Conservation (phyloP, 257 asterid species). For the Ehretia macrophylla region DNA sequence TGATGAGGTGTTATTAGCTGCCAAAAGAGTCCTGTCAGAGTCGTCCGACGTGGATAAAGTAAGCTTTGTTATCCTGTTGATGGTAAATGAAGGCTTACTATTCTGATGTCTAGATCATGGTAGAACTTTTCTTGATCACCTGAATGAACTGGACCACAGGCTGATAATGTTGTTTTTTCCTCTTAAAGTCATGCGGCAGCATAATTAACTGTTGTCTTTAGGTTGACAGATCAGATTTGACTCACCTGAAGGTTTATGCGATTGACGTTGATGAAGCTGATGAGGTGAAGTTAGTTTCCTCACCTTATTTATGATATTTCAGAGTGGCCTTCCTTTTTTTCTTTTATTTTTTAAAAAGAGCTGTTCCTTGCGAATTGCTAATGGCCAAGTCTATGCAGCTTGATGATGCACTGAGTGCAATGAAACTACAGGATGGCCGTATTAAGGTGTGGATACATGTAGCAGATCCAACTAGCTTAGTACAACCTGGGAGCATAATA, state of each 20-base stretch:
- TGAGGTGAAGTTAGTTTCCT: constrained; percentile 55
- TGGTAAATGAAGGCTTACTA: not conserved
- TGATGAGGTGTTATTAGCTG: constrained; percentile 62
- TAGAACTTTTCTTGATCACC: no score
- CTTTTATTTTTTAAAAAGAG: not conserved
- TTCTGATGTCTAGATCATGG: not conserved
- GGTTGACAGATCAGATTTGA: constrained; percentile 77
- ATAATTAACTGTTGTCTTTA: constrained; percentile 18
- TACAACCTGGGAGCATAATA: constrained; percentile 74
- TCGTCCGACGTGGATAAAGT: constrained; percentile 79
- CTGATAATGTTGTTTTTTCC: no score
- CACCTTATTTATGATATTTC: not conserved
- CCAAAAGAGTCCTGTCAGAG: constrained; percentile 57
- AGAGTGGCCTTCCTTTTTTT: not conserved
- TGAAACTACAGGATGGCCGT: constrained; percentile 92
- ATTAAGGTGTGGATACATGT: constrained; percentile 91
- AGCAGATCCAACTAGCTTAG: constrained; percentile 89
- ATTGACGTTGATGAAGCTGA: constrained; percentile 99
- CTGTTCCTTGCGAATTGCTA: not conserved
- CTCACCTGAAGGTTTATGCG: constrained; percentile 91
- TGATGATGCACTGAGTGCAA: constrained; percentile 96
- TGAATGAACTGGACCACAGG: no score
- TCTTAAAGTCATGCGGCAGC: not conserved
- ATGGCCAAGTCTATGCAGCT: constrained; percentile 49
- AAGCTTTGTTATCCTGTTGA: constrained; percentile 12